These are phyloP conservation scores for Calophaca sinica DNA, from an alignment of 306 rosid species.

Conservation along the genomic window DNA sequence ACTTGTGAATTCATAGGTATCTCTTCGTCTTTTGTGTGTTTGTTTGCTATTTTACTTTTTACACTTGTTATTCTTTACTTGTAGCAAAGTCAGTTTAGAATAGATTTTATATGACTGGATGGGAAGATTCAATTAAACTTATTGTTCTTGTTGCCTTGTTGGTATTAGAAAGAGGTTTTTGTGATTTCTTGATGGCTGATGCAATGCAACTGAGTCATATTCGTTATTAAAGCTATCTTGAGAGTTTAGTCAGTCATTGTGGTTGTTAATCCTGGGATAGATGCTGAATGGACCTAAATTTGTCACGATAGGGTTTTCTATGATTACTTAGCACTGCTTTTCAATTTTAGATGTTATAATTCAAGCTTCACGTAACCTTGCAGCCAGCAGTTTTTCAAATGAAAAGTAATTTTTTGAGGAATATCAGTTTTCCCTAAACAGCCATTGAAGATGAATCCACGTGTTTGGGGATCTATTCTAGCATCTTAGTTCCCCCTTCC, in stretches of 20 bases:
- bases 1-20: slow-evolving; percentile 79
- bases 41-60: not conserved
- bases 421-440: slow-evolving; percentile 16
- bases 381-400: not conserved
- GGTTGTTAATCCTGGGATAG: slow-evolving; percentile 28
- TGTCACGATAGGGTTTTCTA: slow-evolving; percentile 25
- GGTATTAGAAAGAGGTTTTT: slow-evolving; percentile 16
- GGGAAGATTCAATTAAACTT: slow-evolving; percentile 8
- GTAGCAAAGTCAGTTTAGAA: not conserved
- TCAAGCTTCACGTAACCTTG: slow-evolving; percentile 17
- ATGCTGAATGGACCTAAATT: slow-evolving; percentile 29
- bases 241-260: slow-evolving; percentile 24
- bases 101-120: slow-evolving; percentile 20
- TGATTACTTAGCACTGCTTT: slow-evolving; percentile 5
- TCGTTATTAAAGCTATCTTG: slow-evolving; percentile 7
- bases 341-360: slow-evolving; percentile 10
- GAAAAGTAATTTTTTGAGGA: not conserved
- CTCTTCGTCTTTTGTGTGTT: slow-evolving; percentile 21
- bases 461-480: not conserved
- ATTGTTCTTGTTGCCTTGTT: slow-evolving; percentile 31
- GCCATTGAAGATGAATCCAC: slow-evolving; percentile 35
- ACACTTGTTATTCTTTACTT: slow-evolving; percentile 8
- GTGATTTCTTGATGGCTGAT: slow-evolving; percentile 23
- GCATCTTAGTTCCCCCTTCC: not conserved
- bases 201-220: slow-evolving; percentile 15